These are phyloP conservation scores for Actinomortierella wolfii DNA, from an alignment of 371 early-diverging fungal genomes.

Conservation along the genomic window DNA sequence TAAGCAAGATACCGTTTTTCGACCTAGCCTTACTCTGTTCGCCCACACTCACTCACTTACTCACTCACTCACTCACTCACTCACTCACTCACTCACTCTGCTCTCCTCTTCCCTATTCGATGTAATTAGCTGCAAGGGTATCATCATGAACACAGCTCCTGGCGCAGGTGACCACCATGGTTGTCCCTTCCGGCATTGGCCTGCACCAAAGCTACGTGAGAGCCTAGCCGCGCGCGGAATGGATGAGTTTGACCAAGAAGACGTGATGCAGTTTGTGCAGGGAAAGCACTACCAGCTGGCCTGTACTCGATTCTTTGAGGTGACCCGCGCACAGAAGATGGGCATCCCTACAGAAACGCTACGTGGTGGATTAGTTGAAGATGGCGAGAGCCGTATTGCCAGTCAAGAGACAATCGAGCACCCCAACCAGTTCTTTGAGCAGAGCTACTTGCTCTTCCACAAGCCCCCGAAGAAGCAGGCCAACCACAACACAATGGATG, in stretches of 20 bases:
- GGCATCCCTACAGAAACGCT: conserved; percentile 22
- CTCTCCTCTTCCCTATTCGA: background rate
- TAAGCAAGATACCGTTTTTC: no score
- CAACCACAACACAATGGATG: background rate
- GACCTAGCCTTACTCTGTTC: no score
- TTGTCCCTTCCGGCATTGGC: conserved; percentile 94
- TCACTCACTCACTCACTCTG: conserved; percentile 8
- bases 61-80: no score
- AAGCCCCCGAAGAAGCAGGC: conserved; percentile 11
- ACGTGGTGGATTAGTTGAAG: conserved; percentile 26
- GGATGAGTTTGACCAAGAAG: conserved; percentile 58
- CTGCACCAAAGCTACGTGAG: conserved; percentile 62
- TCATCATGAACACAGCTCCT: conserved; percentile 83
- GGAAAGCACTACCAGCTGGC: conserved; percentile 92
- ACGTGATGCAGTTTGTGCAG: conserved; percentile 70
- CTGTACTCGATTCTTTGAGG: conserved; percentile 89
- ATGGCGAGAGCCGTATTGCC: conserved; percentile 42
- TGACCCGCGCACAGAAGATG: conserved; percentile 55
- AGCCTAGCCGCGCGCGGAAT: conserved; percentile 56
- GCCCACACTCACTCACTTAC: no score
- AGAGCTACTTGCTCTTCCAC: conserved; percentile 53
- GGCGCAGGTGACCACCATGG: conserved; percentile 89
- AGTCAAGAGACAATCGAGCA: conserved; percentile 79
- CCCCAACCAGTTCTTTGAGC: conserved; percentile 93
- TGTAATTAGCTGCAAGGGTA: conserved; percentile 76